Base-by-base conservation (phyloP, 2,329 filamentous ascomycete species). In the Trichoderma pleuroti region DNA sequence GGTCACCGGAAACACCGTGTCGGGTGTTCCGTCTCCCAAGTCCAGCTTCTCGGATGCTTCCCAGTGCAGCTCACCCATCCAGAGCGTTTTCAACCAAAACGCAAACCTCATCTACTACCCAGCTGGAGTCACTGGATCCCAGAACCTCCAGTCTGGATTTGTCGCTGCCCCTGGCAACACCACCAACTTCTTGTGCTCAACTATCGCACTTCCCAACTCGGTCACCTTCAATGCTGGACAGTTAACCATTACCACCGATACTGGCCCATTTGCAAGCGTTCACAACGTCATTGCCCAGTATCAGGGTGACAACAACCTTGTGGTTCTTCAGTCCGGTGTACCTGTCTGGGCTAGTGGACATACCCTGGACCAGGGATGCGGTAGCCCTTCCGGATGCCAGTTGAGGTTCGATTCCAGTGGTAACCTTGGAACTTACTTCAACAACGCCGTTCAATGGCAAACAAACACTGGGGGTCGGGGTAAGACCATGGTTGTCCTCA, bases 241-340 rank as follows among this genome's bases (percentile, higher is more conserved):
- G 18, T 64, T 77, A 10, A 72, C 71, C 39, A 71, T 77, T 21
- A 71, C 64, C 10, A 74, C 74, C 18, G 71, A 74, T 9, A 63
- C 72, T 5, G 69, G 64, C 6, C 68, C 72, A 24, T 74, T 76
- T 24, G 73, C 71, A 2, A 49, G 72, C 24, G 71, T 76, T 16
- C 72, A 74, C 42, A 67, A 72, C 16, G 73, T 76, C 34, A 72
- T 72, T 28, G 73, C 73, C 11, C 74, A 76, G 60, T 74, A 75
- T 49, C 75, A 77, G 68, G 74, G 74, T 16, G 76, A 77, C 54
- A 75, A 70, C 30, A 77, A 77, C 66, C 63, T 77, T 12, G 75
- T 77, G 3, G 74, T 73, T 11, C 64, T 72, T n/a, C 59, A 70
- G 28, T 26, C 7, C 24, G 73, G 73, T 3, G 62, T 30, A 24